Base-by-base conservation (phyloP, 352 stramenopile genomes). In the Peronospora belbahrii region DNA sequence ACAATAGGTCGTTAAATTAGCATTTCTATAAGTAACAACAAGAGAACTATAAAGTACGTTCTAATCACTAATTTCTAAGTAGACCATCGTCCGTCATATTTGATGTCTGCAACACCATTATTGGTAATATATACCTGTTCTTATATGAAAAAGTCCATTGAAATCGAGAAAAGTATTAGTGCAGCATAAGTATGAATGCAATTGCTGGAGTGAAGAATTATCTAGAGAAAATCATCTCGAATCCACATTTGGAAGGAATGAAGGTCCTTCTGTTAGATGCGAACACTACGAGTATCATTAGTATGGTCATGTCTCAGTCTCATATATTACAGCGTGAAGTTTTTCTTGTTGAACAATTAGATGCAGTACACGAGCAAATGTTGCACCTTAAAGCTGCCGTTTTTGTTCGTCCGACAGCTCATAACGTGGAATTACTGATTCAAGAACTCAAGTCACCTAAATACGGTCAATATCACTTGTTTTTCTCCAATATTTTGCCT, bases 391-490 rank as follows among this genome's bases (percentile, higher is more conserved):
- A 98, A 56, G 95, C 95, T 10, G 83, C 97, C 2, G 83, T 94
- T 25, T 98, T 98, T 42, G 59, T 98, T 24, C 92, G 95, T 13
- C 94, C 96, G 1, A 98, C 90, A 9, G 60, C 85, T 24, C 65
- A 59, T 2, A 98, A 97, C 56, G 62, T 98, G 20, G 89, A 96
- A 55, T 61, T 96, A 31, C 70, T 98, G 17, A 79, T 73, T 28
- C 64, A 74, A 11, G 96, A 99, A 71, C 70, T 99, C 10, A 81
- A 87, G 48, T 65, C 75, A 34, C 95, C 96, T 18, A 94, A 97
- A 52, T 99, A 97, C 65, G 74, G 81, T 2, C 92, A 98, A 70
- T 99, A 99, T 73, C 95, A 99, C 69, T 79, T 99, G 39, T 99
- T 98, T 67, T 99, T 99, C 70, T 94, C 87, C 25, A 98, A 97